A percentile compares a stretch with the other conserved stretches of the same genome.
phyloP scores from a whole-genome alignment of 768 basidiomycete genomes.

The Hygrocybe coccinea region DNA sequence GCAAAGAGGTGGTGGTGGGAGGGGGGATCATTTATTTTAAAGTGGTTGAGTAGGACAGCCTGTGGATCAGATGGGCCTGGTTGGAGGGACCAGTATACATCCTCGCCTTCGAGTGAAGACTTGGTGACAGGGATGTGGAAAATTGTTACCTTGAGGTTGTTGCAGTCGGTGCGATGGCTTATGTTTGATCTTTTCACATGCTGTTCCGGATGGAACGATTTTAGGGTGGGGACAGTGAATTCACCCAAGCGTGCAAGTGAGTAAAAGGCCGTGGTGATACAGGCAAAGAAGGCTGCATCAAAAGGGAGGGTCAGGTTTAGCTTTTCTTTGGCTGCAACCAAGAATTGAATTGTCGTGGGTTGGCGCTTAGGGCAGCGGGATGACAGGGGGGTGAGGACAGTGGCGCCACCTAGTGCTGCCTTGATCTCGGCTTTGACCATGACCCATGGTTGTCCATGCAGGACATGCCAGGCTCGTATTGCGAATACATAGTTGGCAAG shows the following conservation, averaged over 20 bases:
- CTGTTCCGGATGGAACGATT: slow-evolving; percentile 22
- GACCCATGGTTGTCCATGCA: slow-evolving; percentile 35
- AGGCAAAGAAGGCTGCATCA: slow-evolving; percentile 34
- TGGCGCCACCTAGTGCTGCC: slow-evolving; percentile 28
- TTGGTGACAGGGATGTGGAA: slow-evolving; percentile 25
- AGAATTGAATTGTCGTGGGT: slow-evolving; percentile 27
- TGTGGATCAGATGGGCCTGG: slow-evolving; percentile 21
- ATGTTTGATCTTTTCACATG: slow-evolving; percentile 30
- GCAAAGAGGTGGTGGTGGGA: slow-evolving; percentile 27
- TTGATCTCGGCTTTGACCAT: slow-evolving; percentile 25
- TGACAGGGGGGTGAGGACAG: slow-evolving; percentile 24
- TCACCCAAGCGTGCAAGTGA: slow-evolving; percentile 31
- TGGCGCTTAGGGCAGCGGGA: slow-evolving; percentile 25
- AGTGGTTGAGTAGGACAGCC: slow-evolving; percentile 21
- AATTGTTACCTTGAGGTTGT: slow-evolving; percentile 16
- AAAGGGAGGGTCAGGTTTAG: slow-evolving; percentile 29
- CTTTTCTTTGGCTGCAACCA: slow-evolving; percentile 12
- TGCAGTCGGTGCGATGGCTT: slow-evolving; percentile 13
- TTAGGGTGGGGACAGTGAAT: slow-evolving; percentile 32
- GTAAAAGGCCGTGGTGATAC: slow-evolving; percentile 38
- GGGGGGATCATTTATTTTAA: slow-evolving; percentile 28
- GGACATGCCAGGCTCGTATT: slow-evolving; percentile 43
- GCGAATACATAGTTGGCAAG: slow-evolving; percentile 36
- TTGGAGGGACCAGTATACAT: slow-evolving; percentile 31
- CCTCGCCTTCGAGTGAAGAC: slow-evolving; percentile 21